Evolutionary conservation across 495 filamentous ascomycete species (phyloP).

Genomic region (Letharia columbiana): DNA sequence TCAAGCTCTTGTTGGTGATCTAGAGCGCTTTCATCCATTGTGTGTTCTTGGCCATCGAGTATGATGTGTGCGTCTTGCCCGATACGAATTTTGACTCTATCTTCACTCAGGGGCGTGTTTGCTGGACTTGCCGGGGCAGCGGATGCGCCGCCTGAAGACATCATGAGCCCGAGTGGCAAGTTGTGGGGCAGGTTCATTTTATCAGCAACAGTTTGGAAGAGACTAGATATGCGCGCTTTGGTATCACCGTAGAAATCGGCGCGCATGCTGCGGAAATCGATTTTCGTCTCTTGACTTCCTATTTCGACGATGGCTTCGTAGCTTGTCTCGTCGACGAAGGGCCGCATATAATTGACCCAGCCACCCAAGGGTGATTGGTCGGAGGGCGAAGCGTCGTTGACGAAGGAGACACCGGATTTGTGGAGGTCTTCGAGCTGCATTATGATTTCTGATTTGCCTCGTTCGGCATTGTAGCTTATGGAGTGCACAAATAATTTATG

Average conservation of each 20-base stretch:
- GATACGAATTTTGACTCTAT: constrained; percentile 58
- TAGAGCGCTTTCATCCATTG: constrained; percentile 18
- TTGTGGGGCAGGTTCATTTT: constrained; percentile 66
- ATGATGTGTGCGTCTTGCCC: constrained; percentile 58
- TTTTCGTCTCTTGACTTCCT: constrained; percentile 53
- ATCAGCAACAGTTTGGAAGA: constrained; percentile 72
- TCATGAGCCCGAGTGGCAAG: constrained; percentile 59
- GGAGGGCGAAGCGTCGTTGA: constrained; percentile 32
- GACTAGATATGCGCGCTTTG: constrained; percentile 56
- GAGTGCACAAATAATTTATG: constrained; percentile 75
- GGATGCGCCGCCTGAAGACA: constrained; percentile 45
- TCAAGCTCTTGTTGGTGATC: constrained; percentile 14
- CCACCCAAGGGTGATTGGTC: constrained; percentile 34
- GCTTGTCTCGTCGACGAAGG: constrained; percentile 65
- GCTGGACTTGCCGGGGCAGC: constrained; percentile 51
- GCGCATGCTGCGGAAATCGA: constrained; percentile 49
- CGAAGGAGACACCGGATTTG: constrained; percentile 69
- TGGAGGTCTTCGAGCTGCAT: constrained; percentile 78
- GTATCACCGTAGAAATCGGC: constrained; percentile 65
- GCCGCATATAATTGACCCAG: constrained; percentile 72
- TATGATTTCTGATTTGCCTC: constrained; percentile 63
- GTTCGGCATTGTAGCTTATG: constrained; percentile 65
- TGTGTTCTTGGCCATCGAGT: constrained; percentile 55
- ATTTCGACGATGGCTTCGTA: constrained; percentile 77
- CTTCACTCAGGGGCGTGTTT: constrained; percentile 61